Percentiles rank a stretch among this genome's conserved stretches.
phyloP scores from a whole-genome alignment of 192 early-diverging fungal genomes.

The Gryganskiella cystojenkinii region DNA sequence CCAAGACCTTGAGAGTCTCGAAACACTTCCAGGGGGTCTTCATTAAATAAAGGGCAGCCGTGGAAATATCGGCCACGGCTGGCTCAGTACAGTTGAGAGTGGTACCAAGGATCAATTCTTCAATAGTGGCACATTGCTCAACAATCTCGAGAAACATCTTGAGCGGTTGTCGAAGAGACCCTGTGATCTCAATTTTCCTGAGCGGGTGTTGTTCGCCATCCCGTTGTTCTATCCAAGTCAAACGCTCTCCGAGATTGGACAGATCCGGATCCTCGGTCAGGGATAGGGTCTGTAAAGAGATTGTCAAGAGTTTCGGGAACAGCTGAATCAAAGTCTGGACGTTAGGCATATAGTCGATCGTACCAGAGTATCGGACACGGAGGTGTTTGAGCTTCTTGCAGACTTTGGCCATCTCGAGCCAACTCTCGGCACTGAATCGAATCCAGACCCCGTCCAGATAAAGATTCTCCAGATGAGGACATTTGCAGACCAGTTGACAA shows the following conservation, averaged over 20 bases:
- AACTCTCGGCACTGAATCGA: conserved; percentile 5
- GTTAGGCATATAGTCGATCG: conserved; percentile 5
- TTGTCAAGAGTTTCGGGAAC: conserved; percentile 5
- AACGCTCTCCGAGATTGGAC: not conserved
- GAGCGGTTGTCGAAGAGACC: conserved; percentile 13
- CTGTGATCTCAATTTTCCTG: conserved; percentile 11
- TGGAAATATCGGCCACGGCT: not conserved
- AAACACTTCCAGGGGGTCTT: conserved; percentile 6
- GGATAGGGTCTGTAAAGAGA: conserved; percentile 2
- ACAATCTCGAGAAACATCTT: conserved; percentile 8
- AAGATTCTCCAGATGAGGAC: conserved; percentile 20
- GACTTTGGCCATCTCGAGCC: not conserved
- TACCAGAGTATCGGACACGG: conserved; percentile 4
- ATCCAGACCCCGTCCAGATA: conserved; percentile 14
- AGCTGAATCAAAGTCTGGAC: conserved; percentile 1
- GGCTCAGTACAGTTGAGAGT: conserved; percentile 6
- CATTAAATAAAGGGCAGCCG: not conserved
- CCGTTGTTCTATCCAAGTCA: not conserved
- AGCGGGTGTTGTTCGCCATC: conserved; percentile 1
- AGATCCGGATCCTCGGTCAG: conserved; percentile 17
- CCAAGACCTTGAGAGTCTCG: conserved; percentile 6
- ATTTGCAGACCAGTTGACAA: conserved; percentile 1
- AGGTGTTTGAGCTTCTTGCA: conserved; percentile 6
- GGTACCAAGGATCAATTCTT: conserved; percentile 5
- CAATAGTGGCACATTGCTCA: conserved; percentile 6